Evolutionary conservation across 1,284 basidiomycete species (phyloP).

Genomic region (Pisolithus thermaeus): DNA sequence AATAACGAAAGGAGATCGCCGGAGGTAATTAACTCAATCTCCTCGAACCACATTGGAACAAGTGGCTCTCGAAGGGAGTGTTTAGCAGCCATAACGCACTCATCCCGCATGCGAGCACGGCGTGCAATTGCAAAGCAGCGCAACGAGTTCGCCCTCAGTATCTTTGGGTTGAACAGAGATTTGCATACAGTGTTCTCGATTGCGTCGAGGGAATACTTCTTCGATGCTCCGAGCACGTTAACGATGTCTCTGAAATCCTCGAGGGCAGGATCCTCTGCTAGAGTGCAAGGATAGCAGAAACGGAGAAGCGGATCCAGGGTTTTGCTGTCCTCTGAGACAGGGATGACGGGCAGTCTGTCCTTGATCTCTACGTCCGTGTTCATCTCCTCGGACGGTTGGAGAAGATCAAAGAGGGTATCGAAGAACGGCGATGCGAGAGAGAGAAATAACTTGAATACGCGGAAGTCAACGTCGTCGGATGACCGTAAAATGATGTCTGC

Average conservation of each 20-base stretch:
- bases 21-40: slow-evolving; percentile 13
- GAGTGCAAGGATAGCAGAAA: slow-evolving; percentile 22
- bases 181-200: slow-evolving; percentile 16
- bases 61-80: slow-evolving; percentile 13
- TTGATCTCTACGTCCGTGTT: slow-evolving; percentile 10
- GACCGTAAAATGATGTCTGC: slow-evolving; percentile 40
- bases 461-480: slow-evolving; percentile 41
- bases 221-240: slow-evolving; percentile 13
- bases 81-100: slow-evolving; percentile 13
- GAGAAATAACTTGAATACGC: slow-evolving; percentile 38
- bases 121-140: slow-evolving; percentile 17
- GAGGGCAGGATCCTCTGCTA: slow-evolving; percentile 17
- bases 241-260: slow-evolving; percentile 9
- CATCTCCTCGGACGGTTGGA: slow-evolving; percentile 26
- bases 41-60: slow-evolving; percentile 13
- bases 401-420: slow-evolving; percentile 36
- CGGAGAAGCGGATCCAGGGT: slow-evolving; percentile 16
- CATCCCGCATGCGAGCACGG: slow-evolving; percentile 4
- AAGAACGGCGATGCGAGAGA: slow-evolving; percentile 43
- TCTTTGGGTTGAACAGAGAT: slow-evolving; percentile 11
- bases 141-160: slow-evolving; percentile 13
- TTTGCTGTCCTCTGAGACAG: slow-evolving; percentile 10
- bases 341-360: slow-evolving; percentile 16
- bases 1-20: slow-evolving; percentile 17
- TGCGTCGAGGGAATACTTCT: slow-evolving; percentile 15